Base-by-base conservation (phyloP, 805 yeast genomes). In the Ogataea methylovora region DNA sequence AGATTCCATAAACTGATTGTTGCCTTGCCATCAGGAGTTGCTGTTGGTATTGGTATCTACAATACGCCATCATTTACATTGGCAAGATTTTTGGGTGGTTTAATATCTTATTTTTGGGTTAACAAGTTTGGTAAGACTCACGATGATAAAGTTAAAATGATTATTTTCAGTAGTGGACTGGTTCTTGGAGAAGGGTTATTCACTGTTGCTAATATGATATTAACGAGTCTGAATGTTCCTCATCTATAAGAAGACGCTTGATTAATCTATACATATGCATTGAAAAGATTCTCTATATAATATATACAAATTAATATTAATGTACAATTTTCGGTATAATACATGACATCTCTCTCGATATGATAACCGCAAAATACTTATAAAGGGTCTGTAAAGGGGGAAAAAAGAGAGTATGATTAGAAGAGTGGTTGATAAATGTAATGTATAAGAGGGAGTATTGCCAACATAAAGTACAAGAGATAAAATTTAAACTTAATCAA, bases 21-120 rank as follows among this genome's bases (percentile, higher is more conserved):
- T 2, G 84, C 71, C 60, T 60, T 90, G 19, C 98, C 98, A 1
- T 79, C 86, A 16, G 98, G 98, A 10, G 94, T 92, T 19, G 97
- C 98, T 3, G 96, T 88, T 13, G 98, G 98, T 2, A 83, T 90
- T 33, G 97, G 98, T 13, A 86, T 90, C 41, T 92, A 90, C 57
- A 92, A 92, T 54, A 71, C 88, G 0, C 97, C 98, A 3, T 79
- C 86, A 31, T 92, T 90, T 60, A 92, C 97, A 0, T 64, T 90
- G 30, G 97, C 97, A 2, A 67, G 98, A 46, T 90, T 92, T 52
- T 41, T 86, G 16, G 98, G 98, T 8, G 98, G 98, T 2, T 45
- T 83, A 3, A 49, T 76, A 23, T 73, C 87, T 1, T 71, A 71
- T 49, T 41, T 61, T 43, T 76, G 88, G 86, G 42, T 75, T 38